Evolutionary conservation across 306 rosid species (phyloP).

Genomic region (Heteromeles arbutifolia): DNA sequence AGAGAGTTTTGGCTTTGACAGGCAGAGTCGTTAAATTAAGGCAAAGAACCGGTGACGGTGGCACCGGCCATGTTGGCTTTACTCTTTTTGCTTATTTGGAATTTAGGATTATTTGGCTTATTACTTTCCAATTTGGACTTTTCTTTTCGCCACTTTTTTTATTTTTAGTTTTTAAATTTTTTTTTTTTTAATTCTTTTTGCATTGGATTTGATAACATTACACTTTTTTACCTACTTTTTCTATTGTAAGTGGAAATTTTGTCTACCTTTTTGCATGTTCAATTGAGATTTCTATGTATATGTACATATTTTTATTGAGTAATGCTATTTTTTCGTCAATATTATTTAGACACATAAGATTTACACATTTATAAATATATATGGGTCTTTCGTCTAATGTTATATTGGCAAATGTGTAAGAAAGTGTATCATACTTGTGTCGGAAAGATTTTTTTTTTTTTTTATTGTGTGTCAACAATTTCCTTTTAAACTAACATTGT

Average conservation of each 20-base stretch:
- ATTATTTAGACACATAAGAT: no score
- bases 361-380: no score
- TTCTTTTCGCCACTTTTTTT: background rate
- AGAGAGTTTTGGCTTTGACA: constrained; percentile 8
- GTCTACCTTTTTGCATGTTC: background rate
- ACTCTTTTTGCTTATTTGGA: constrained; percentile 5
- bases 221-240: background rate
- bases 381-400: no score
- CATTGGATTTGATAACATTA: background rate
- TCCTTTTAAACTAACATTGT: no score
- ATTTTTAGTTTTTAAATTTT: no score
- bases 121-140: background rate
- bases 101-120: background rate
- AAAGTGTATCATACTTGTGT: no score
- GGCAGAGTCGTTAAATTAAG: constrained; percentile 53
- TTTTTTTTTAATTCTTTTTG: background rate
- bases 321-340: no score
- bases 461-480: no score
- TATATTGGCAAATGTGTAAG: no score
- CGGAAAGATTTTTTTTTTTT: no score
- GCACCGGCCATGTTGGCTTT: constrained; percentile 50
- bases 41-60: constrained; percentile 44
- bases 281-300: background rate
- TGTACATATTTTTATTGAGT: no score
- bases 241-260: background rate